Percentiles rank a stretch among this genome's conserved stretches.
Evolutionary conservation across 208 protist genomes (phyloP).

Genomic region (Crithidia bombi): DNA sequence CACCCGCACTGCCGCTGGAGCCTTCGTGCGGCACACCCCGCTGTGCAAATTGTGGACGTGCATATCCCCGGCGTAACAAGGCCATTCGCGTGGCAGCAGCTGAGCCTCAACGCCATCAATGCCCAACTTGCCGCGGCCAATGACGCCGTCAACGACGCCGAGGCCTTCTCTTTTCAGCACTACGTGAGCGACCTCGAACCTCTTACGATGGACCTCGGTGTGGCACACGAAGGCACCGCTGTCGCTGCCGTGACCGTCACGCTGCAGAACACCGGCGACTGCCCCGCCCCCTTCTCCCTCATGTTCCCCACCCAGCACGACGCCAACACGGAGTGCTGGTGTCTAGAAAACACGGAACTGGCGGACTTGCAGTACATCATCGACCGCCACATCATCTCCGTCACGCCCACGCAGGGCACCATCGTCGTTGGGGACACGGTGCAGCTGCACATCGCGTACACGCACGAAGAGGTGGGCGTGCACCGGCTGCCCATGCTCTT

Average conservation of each 20-base stretch:
- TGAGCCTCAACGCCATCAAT: constrained; percentile 84
- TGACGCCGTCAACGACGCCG: constrained; percentile 43
- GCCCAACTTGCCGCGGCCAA: constrained; percentile 57
- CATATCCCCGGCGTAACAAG: constrained; percentile 41
- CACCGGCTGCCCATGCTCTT: constrained; percentile 88
- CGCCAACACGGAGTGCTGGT: constrained; percentile 85
- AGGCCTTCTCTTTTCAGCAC: constrained; percentile 76
- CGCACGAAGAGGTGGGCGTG: constrained; percentile 54
- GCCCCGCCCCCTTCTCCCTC: constrained; percentile 67
- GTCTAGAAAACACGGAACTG: constrained; percentile 76
- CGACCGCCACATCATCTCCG: constrained; percentile 66
- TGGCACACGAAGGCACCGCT: constrained; percentile 40
- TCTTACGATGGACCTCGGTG: constrained; percentile 81
- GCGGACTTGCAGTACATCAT: constrained; percentile 75
- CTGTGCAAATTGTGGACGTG: constrained; percentile 85
- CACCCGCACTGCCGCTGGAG: constrained; percentile 77
- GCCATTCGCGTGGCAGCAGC: constrained; percentile 64
- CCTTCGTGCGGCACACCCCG: constrained; percentile 64
- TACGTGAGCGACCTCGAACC: constrained; percentile 73
- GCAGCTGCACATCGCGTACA: constrained; percentile 74
- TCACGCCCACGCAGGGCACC: constrained; percentile 60
- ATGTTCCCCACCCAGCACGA: constrained; percentile 89
- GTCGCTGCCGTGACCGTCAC: constrained; percentile 52
- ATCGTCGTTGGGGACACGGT: constrained; percentile 63
- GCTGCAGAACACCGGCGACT: constrained; percentile 82